Conservation (phyloP, 192 early-diverging fungal genomes). For the Coemansia sp. region DNA sequence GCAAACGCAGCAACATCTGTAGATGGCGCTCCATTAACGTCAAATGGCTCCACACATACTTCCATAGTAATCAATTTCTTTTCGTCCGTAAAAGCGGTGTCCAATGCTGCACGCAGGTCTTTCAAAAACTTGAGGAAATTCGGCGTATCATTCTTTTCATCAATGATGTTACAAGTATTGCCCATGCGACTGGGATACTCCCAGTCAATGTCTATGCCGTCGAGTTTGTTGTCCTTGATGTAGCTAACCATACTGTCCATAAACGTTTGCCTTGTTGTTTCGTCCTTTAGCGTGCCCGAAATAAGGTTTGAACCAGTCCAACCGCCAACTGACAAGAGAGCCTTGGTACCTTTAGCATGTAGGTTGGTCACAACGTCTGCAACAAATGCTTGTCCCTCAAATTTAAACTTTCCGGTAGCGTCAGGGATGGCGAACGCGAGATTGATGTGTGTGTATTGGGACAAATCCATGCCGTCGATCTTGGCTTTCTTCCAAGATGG, state of each 20-base stretch:
- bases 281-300: slow-evolving; percentile 17
- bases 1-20: slow-evolving; percentile 60
- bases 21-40: slow-evolving; percentile 40
- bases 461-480: slow-evolving; percentile 20
- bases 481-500: slow-evolving; percentile 18
- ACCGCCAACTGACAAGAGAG: slow-evolving; percentile 63
- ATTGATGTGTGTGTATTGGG: slow-evolving; percentile 64
- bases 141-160: slow-evolving; percentile 56
- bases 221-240: slow-evolving; percentile 56
- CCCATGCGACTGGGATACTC: slow-evolving; percentile 59
- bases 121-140: slow-evolving; percentile 63
- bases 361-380: slow-evolving; percentile 38
- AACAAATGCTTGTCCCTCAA: slow-evolving; percentile 28
- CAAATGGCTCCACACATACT: slow-evolving; percentile 57
- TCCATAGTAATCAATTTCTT: slow-evolving; percentile 65
- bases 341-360: slow-evolving; percentile 56
- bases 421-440: slow-evolving; percentile 58
- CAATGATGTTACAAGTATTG: slow-evolving; percentile 34
- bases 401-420: slow-evolving; percentile 25
- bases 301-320: slow-evolving; percentile 60
- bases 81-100: slow-evolving; percentile 27
- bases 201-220: slow-evolving; percentile 76
- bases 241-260: slow-evolving; percentile 48
- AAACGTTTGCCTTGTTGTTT: slow-evolving; percentile 30
- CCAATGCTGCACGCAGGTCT: slow-evolving; percentile 56